phyloP scores from a whole-genome alignment of 2,329 filamentous ascomycete species.

The Fusarium stilboides region DNA sequence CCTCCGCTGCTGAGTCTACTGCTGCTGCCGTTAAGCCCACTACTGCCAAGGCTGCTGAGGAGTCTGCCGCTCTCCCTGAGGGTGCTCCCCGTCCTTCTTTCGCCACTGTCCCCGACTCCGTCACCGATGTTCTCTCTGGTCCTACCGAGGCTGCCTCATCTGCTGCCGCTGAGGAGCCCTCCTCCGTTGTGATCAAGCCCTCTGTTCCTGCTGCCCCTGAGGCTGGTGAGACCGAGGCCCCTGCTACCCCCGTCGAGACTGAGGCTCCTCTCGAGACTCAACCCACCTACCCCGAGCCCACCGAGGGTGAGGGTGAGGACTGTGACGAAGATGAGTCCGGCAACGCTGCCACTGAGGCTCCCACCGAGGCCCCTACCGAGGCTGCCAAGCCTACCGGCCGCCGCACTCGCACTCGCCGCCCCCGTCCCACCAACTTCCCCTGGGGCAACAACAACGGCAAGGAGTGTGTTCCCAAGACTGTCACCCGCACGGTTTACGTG shows the following conservation, averaged over 20 bases:
- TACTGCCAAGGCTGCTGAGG: constrained; percentile 26
- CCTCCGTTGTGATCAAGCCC: constrained; percentile 24
- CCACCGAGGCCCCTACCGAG: constrained; percentile 15
- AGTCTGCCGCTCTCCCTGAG: constrained; percentile 18
- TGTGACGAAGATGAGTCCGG: constrained; percentile 25
- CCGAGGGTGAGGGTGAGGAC: constrained; percentile 18
- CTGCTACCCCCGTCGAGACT: constrained; percentile 1
- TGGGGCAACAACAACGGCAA: constrained; percentile 12
- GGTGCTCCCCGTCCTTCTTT: constrained; percentile 44
- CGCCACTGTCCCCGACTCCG: constrained; percentile 24
- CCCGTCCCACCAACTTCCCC: constrained; percentile 24
- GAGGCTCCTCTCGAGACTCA: constrained; percentile 4
- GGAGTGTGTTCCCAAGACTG: constrained; percentile 37
- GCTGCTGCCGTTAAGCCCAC: constrained; percentile 18
- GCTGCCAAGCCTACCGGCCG: constrained; percentile 30
- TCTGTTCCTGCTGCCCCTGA: background rate
- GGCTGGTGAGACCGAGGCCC: background rate
- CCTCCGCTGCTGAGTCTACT: constrained; percentile 19
- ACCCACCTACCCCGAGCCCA: constrained; percentile 12
- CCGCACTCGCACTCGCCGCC: constrained; percentile 29
- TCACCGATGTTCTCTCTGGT: constrained; percentile 33
- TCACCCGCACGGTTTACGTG: constrained; percentile 46
- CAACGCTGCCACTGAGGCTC: background rate
- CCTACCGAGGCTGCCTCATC: constrained; percentile 12
- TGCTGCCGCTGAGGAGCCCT: constrained; percentile 15